Evolutionary conservation across 176 grass and related monocot species (phyloP).

Genomic region (Urochloa ruziziensis): DNA sequence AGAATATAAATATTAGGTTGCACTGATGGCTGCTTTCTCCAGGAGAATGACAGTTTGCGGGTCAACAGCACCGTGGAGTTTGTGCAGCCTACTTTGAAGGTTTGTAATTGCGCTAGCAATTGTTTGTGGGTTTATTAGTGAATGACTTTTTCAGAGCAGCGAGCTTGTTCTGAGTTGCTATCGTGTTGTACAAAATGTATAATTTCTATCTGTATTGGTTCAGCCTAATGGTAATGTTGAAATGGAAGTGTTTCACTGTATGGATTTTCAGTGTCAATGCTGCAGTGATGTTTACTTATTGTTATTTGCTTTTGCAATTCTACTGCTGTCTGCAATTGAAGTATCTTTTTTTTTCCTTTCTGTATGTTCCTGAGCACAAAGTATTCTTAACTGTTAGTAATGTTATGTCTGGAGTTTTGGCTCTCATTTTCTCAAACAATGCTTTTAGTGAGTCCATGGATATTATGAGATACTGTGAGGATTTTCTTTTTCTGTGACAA

Average conservation of each 20-base stretch:
- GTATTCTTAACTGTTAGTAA: neutral
- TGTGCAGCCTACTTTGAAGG: conserved; percentile 26
- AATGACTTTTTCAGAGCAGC: neutral
- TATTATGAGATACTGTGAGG: neutral
- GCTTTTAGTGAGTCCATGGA: neutral
- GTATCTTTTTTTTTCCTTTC: neutral
- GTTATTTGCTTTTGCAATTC: neutral
- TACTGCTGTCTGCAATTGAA: neutral
- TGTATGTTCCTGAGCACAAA: neutral
- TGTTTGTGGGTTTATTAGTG: neutral
- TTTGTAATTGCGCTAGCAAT: neutral
- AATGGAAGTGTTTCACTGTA: neutral
- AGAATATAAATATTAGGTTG: neutral
- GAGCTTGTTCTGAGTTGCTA: conserved; percentile 2
- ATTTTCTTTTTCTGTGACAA: neutral
- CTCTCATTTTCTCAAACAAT: neutral
- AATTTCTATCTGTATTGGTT: conserved; percentile 1
- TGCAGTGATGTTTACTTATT: neutral
- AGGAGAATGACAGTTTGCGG: conserved; percentile 29
- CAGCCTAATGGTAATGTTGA: neutral
- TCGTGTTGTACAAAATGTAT: neutral
- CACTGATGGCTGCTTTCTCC: conserved; percentile 5
- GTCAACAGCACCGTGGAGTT: conserved; percentile 18
- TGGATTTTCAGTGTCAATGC: neutral
- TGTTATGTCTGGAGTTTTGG: neutral